These are phyloP conservation scores for Scheffersomyces titani DNA, from an alignment of 1,139 yeast species.

Conservation along the genomic window DNA sequence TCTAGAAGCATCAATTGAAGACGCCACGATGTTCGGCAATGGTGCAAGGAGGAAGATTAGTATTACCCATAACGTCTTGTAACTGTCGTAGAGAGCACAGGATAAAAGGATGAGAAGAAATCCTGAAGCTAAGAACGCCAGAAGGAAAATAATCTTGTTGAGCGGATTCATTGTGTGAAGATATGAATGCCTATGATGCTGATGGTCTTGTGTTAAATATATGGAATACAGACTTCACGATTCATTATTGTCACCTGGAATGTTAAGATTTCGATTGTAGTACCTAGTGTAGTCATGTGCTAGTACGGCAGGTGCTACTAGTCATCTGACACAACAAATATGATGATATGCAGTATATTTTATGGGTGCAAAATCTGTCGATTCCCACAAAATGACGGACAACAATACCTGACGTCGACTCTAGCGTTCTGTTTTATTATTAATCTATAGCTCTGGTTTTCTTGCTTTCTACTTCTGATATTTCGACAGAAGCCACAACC, in stretches of 20 bases:
- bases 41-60: slow-evolving; percentile 70
- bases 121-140: slow-evolving; percentile 72
- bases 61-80: slow-evolving; percentile 70
- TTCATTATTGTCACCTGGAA: not conserved
- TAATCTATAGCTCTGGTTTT: too few relatives aligned
- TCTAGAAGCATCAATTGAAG: slow-evolving; percentile 42
- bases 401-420: too few relatives aligned
- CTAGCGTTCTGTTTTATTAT: too few relatives aligned
- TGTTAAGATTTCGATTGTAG: not conserved
- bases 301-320: too few relatives aligned
- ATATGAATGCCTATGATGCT: not conserved
- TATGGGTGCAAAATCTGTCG: too few relatives aligned
- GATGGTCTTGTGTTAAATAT: not conserved
- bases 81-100: slow-evolving; percentile 72
- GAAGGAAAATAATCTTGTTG: slow-evolving; percentile 68
- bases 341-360: too few relatives aligned
- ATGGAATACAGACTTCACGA: not conserved
- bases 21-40: slow-evolving; percentile 57
- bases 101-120: slow-evolving; percentile 69
- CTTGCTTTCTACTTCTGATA: too few relatives aligned
- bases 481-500: not conserved
- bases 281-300: too few relatives aligned
- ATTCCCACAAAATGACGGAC: too few relatives aligned
- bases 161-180: slow-evolving; percentile 47
- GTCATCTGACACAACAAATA: too few relatives aligned